Conservation (phyloP, 257 asterid species). For the Asclepias syriaca region DNA sequence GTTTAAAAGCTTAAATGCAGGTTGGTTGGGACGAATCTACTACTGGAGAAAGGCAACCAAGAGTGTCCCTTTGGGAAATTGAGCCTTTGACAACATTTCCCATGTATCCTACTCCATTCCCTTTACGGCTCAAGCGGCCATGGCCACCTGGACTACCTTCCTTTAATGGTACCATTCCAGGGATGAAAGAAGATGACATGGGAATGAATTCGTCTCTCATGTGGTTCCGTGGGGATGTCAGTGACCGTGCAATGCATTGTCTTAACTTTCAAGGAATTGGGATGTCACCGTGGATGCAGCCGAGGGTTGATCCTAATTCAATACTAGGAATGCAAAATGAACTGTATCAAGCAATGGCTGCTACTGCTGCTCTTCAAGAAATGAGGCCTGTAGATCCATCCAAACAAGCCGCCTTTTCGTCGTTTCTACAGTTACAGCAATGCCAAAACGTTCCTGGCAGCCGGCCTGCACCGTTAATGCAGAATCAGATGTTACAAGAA, state of each 20-base stretch:
- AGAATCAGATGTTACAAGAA: constrained; percentile 43
- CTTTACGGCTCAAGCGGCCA: constrained; percentile 65
- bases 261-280: constrained; percentile 63
- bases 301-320: constrained; percentile 35
- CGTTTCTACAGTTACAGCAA: constrained; percentile 57
- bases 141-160: constrained; percentile 71
- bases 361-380: constrained; percentile 57
- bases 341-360: constrained; percentile 65
- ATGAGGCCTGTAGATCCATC: constrained; percentile 49
- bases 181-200: constrained; percentile 52
- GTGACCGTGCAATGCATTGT: constrained; percentile 41
- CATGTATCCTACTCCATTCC: constrained; percentile 66
- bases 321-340: constrained; percentile 55
- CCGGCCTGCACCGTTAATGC: constrained; percentile 26
- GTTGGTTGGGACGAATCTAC: constrained; percentile 93
- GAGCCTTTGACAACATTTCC: constrained; percentile 80
- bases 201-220: constrained; percentile 52
- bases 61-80: constrained; percentile 85
- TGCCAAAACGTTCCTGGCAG: constrained; percentile 24
- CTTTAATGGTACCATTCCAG: constrained; percentile 46
- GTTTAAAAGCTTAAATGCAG: constrained; percentile 22
- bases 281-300: constrained; percentile 61
- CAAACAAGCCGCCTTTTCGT: constrained; percentile 36
- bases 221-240: constrained; percentile 56
- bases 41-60: constrained; percentile 72